Conservation (phyloP, 2,329 filamentous ascomycete species). For the Didymella exigua region DNA sequence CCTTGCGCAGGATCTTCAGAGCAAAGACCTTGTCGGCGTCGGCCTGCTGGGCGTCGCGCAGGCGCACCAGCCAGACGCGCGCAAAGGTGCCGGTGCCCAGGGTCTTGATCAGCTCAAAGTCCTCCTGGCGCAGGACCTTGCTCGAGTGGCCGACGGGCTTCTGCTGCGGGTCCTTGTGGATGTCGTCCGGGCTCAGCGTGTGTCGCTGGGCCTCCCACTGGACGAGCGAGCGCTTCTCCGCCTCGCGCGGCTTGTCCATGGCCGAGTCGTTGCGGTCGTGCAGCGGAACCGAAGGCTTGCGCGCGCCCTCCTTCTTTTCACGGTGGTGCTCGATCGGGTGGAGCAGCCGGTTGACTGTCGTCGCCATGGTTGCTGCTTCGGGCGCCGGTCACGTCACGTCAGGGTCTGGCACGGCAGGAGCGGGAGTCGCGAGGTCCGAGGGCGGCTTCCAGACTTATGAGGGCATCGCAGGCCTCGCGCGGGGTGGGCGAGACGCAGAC, state of each 20-base stretch:
- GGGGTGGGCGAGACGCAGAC: not conserved
- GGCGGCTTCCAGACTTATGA: constrained; percentile 20
- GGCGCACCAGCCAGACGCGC: constrained; percentile 76
- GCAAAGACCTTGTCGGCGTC: constrained; percentile 74
- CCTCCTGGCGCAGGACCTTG: constrained; percentile 56
- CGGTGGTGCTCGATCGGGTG: constrained; percentile 42
- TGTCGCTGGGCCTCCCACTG: constrained; percentile 55
- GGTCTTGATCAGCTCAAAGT: constrained; percentile 77
- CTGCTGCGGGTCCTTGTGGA: constrained; percentile 50
- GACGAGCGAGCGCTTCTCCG: constrained; percentile 54
- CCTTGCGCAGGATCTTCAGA: constrained; percentile 75
- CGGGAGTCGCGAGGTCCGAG: constrained; percentile 16
- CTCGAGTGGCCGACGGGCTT: constrained; percentile 57
- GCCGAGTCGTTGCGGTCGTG: constrained; percentile 44
- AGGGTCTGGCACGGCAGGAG: constrained; percentile 20
- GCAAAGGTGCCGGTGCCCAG: constrained; percentile 83
- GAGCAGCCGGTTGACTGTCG: constrained; percentile 46
- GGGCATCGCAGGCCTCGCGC: constrained; percentile 19
- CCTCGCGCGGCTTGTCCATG: constrained; percentile 50
- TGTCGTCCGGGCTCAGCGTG: constrained; percentile 51
- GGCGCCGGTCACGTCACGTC: constrained; percentile 14
- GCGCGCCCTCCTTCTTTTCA: constrained; percentile 31
- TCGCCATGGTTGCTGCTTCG: constrained; percentile 40
- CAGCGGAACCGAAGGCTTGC: constrained; percentile 29
- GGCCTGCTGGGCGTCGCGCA: constrained; percentile 58